Evolutionary conservation across 331 rosid genomes (phyloP), one percentile per base, ranked within the genome.

Genomic region (Acacia concinna): DNA sequence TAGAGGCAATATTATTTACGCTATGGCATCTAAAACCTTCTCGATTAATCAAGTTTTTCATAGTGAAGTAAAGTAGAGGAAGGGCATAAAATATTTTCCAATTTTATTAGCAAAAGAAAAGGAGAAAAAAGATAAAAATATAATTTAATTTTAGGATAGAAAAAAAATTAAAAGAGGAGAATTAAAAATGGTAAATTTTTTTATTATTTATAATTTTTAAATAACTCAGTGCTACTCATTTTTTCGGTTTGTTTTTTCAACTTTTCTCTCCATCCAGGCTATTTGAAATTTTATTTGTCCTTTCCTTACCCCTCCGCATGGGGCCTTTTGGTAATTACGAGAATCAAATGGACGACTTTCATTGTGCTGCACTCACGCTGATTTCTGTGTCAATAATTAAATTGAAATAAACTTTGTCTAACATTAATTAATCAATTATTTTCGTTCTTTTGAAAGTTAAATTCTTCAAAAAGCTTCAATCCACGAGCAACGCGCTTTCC

Each of bases 301-400:
- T 56, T 0, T 8, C 15, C 6, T 43, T 10, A 43, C 20, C 18
- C 15, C 51, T 27, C 0, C 8, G 35, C 56, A 28, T 43, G 37
- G 18, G 57, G 35, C 73, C 14, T 68, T 68, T 68, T 41, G 73
- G 73, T 68, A 30, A 68, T 41, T 68, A 23, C 54, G 73, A 68
- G 54, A 68, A 68, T 54, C 38, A 25, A 6, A 20, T 13, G 56
- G 57, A 43, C 56, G n/a, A 14, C 57, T 23, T 68, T 43, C 74
- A 41, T 25, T 41, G 56, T 41, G 8, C 37, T 6, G 74, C 37
- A 25, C 74, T 25, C 41, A 15, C 27, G 20, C 73, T 12, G 35
- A 17, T 41, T 68, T 68, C 9, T 7, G 23, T 43, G 13, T 35
- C 37, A 69, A 25, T 43, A 12, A 41, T 68, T 67, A 13, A 69